phyloP scores from a whole-genome alignment of 2,329 filamentous ascomycete species.

The Ophiostoma australiae region DNA sequence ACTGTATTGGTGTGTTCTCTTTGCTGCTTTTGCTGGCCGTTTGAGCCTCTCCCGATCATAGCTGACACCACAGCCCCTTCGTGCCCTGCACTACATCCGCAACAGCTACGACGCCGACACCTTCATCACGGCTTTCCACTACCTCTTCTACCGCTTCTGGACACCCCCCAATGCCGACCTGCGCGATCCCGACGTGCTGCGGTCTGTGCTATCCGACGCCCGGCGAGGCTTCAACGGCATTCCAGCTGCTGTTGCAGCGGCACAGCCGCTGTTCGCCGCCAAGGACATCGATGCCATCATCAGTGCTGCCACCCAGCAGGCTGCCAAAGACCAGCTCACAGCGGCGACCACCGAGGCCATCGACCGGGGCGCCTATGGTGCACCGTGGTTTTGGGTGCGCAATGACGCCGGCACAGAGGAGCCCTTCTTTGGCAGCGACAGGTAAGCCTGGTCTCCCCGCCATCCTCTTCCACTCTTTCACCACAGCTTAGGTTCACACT shows the following conservation, averaged over 20 bases:
- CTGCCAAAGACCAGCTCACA: constrained; percentile 43
- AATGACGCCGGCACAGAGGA: constrained; percentile 55
- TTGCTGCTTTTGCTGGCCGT: constrained; percentile 20
- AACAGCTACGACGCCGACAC: constrained; percentile 44
- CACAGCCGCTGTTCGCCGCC: constrained; percentile 42
- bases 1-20: constrained; percentile 38
- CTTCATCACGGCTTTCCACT: constrained; percentile 51
- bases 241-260: background rate
- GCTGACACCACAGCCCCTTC: constrained; percentile 44
- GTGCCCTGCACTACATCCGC: constrained; percentile 64
- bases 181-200: constrained; percentile 52
- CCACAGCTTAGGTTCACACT: background rate
- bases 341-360: constrained; percentile 57
- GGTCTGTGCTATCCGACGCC: constrained; percentile 35
- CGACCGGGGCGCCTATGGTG: constrained; percentile 65
- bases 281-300: constrained; percentile 54
- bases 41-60: background rate
- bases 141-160: constrained; percentile 60
- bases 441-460: constrained; percentile 35
- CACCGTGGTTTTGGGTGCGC: constrained; percentile 68
- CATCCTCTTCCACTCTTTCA: too few species aligned
- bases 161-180: constrained; percentile 54
- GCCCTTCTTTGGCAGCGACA: constrained; percentile 74
- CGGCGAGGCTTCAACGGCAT: constrained; percentile 28
- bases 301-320: constrained; percentile 44